Base-by-base conservation (phyloP, 1,139 yeast species). In the Yamadazyma membranifaciens region DNA sequence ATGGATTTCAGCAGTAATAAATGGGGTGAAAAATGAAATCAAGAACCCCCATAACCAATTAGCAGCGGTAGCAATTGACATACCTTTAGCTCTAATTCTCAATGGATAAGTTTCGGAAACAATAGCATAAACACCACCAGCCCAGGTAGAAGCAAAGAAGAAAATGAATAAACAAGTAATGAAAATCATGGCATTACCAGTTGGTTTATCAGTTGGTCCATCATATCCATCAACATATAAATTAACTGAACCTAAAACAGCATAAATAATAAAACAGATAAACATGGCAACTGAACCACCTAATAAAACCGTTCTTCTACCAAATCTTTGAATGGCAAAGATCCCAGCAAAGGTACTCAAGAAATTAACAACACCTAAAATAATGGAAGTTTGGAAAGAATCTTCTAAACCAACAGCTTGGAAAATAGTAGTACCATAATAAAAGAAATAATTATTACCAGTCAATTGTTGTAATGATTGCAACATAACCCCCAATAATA, bases 61-160 rank as follows among this genome's bases (percentile, higher is more conserved):
- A 31, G 85, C 78, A 17, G 87, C 85, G 34, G 78, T 71, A 39
- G 91, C 82, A 40, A 87, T 67, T 32, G 91, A 81, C 73, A 86
- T 84, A 46, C 87, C 87, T 68, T 84, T 83, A 27, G 89, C 78
- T 65, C 92, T 78, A 50, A 85, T 81, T 57, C 91, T 79, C 49
- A 85, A 70, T 39, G 95, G 89, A 62, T 80, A 87, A 34, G 85
- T 70, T 63, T 87, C 96, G 27, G 92, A 46, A 41, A 83, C 78
- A 52, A 85, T 81, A 42, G 84, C 84, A 78, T 81, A 88, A 34
- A 83, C 83, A 57, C 83, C 79, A 55, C 95, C 92, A 47, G 91
- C 95, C 95, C 95, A 87, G 6, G 95, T 81, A 31, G 85, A 75
- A 29, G 95, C 92, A 59, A 87, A 87, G 70, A 79, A 82, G 76